These are phyloP conservation scores for Thuidium tamariscinum DNA, from an alignment of 225 moss, liverwort and hornwort species.

Conservation along the genomic window DNA sequence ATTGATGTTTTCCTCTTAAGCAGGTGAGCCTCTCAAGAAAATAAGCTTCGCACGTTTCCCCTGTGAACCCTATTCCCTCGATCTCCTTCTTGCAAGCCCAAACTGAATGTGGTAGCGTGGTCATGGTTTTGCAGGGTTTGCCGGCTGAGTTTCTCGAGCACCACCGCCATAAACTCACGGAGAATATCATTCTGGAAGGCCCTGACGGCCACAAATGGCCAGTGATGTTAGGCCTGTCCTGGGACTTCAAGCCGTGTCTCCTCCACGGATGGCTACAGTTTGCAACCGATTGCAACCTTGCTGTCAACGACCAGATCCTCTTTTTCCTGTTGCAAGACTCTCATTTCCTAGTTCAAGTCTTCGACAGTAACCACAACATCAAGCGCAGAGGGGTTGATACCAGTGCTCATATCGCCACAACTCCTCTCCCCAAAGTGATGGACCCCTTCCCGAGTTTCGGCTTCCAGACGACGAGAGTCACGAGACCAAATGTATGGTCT, in stretches of 20 bases:
- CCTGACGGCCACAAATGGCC: not conserved
- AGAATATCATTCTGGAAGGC: not conserved
- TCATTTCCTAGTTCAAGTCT: constrained; percentile 8
- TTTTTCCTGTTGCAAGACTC: not conserved
- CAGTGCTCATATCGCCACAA: not conserved
- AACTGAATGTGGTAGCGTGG: not conserved
- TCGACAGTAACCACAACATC: not conserved
- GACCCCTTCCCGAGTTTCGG: not conserved
- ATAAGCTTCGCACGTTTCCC: not conserved
- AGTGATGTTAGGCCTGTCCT: not conserved
- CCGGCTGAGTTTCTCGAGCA: not conserved
- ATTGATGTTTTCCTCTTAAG: not conserved
- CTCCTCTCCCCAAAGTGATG: not conserved
- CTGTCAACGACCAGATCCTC: not conserved
- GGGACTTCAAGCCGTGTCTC: not conserved
- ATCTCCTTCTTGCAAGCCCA: not conserved
- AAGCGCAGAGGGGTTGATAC: not conserved
- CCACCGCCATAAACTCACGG: not conserved
- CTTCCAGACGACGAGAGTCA: too few species aligned
- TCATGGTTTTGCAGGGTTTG: not conserved
- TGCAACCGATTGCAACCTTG: not conserved
- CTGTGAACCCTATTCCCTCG: not conserved
- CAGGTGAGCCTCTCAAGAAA: not conserved
- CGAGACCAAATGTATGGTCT: not conserved
- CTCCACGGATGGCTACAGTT: not conserved